Evolutionary conservation across 371 early-diverging fungal genomes (phyloP).

Genomic region (Choanephora cucurbitarum): DNA sequence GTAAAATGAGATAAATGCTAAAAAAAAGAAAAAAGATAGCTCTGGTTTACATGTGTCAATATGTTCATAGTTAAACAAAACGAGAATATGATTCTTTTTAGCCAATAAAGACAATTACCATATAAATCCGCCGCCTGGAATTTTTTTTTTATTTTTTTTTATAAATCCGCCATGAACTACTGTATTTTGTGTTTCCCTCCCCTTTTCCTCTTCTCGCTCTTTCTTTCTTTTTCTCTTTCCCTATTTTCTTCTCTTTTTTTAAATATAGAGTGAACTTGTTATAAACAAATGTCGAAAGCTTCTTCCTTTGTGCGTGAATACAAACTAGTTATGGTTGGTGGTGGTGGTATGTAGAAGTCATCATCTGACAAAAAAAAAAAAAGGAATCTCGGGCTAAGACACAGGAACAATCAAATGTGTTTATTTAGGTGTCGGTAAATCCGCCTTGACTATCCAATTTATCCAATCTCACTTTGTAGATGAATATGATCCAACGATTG

Average conservation of each 20-base stretch:
- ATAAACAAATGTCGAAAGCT: constrained; percentile 23
- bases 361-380: background rate
- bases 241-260: constrained; percentile 3
- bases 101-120: no score
- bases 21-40: no score
- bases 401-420: no score
- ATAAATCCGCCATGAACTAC: no score
- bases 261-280: background rate
- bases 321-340: constrained; percentile 86
- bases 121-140: no score
- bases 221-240: constrained; percentile 8
- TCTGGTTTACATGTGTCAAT: no score
- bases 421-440: constrained; percentile 72
- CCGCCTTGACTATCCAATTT: constrained; percentile 88
- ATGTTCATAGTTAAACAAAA: no score
- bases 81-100: no score
- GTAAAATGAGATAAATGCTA: no score
- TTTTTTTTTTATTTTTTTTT: no score
- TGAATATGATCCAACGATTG: constrained; percentile 93
- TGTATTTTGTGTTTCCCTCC: no score
- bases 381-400: background rate
- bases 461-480: constrained; percentile 89
- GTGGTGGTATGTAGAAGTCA: constrained; percentile 68
- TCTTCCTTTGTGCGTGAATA: constrained; percentile 58
- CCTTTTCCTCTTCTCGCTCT: background rate